These are phyloP conservation scores for Paramyrothecium sp. DNA, from an alignment of 2,329 filamentous ascomycete species.

Conservation along the genomic window DNA sequence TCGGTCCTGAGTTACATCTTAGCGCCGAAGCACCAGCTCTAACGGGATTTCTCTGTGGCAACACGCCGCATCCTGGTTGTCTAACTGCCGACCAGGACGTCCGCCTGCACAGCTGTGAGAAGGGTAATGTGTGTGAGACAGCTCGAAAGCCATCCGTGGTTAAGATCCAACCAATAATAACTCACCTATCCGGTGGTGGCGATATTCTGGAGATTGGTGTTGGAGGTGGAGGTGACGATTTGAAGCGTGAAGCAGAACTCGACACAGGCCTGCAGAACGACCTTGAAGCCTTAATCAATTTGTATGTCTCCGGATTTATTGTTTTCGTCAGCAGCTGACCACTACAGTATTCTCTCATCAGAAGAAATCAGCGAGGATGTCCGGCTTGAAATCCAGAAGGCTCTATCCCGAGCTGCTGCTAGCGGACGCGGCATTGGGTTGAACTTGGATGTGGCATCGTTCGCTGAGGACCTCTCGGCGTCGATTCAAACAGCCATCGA, in stretches of 20 bases:
- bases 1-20: conserved; percentile 39
- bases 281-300: conserved; percentile 45
- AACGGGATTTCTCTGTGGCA: conserved; percentile 73
- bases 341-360: conserved; percentile 14
- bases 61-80: conserved; percentile 67
- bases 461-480: conserved; percentile 13
- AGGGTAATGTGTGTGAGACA: conserved; percentile 59
- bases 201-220: conserved; percentile 73
- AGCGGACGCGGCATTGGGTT: conserved; percentile 24
- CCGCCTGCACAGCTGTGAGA: conserved; percentile 84
- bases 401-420: conserved; percentile 10
- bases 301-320: conserved; percentile 24
- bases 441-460: conserved; percentile 15
- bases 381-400: conserved; percentile 8
- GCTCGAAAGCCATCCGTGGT: conserved; percentile 55
- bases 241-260: conserved; percentile 67
- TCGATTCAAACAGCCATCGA: conserved; percentile 8
- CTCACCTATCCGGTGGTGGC: conserved; percentile 55
- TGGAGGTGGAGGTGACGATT: conserved; percentile 76
- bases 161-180: conserved; percentile 76
- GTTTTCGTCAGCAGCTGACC: neutral
- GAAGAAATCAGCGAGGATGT: conserved; percentile 6
- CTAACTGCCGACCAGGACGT: conserved; percentile 62
- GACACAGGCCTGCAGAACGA: conserved; percentile 54
- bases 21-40: conserved; percentile 64